Base-by-base conservation (phyloP, 1,139 yeast species). In the Saccharomyces uvarum region DNA sequence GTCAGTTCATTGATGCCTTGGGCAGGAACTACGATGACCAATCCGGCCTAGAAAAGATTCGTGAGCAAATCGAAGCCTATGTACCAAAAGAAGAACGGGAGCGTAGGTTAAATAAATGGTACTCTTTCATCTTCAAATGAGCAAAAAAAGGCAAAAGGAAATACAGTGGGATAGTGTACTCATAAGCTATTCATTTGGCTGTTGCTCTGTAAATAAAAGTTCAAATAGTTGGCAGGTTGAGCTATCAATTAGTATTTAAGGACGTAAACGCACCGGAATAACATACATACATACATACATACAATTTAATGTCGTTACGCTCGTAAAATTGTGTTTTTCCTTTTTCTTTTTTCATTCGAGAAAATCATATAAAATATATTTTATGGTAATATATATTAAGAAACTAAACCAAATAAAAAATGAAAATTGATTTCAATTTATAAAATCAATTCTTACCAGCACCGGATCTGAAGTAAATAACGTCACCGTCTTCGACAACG, bases 391-490 rank as follows among this genome's bases (percentile, higher is more conserved):
- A 38, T 38, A 38, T 38, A 38, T 13, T 11, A 16, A 26, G 44
- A 19, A 38, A 38, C 44, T 38, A 16, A 16, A 38, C 26, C 24
- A 38, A 38, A 19, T 38, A 19, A 19, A 38, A 16, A 33, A 6
- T 6, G 19, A 16, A 38, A 33, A 11, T 38, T 11, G n/a, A 19
- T 19, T 38, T 19, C 6, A 38, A n/a, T 11, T 13, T 19, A 38
- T 11, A 16, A 38, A 52, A 50, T 65, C 74, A 82, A 70, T 81
- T 82, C 80, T 91, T 91, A 77, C 97, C 97, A 57, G 96, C 96
- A 73, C 95, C 97, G 59, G 97, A 90, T 79, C 95, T 87, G 79
- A 91, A 88, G 77, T 86, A 91, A 65, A 91, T 84, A 67, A 93
- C 80, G 72, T 91, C 98, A 72, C 97, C 89, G 63, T 84, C 89